These are phyloP conservation scores for Nannochloropsis gaditana DNA, from an alignment of 108 stramenopile genomes.

Conservation along the genomic window DNA sequence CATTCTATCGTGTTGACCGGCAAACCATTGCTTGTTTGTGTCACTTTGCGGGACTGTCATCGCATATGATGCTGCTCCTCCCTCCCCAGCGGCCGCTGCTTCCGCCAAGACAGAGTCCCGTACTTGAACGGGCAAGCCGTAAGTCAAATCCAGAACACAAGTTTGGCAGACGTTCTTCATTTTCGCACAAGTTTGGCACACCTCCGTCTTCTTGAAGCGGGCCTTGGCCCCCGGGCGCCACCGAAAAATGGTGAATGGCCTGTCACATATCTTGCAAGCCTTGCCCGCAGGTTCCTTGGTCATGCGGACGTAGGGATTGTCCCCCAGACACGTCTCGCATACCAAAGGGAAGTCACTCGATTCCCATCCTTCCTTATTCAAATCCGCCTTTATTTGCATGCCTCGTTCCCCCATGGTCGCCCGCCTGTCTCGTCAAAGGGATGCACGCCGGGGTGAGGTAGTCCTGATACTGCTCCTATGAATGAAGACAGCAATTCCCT, in stretches of 20 bases:
- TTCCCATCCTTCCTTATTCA: slow-evolving; percentile 62
- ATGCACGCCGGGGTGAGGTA: too few species aligned
- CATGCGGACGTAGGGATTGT: slow-evolving; percentile 98
- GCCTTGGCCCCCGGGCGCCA: slow-evolving; percentile 95
- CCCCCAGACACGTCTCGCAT: slow-evolving; percentile 98
- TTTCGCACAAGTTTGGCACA: slow-evolving; percentile 89
- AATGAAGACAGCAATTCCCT: too few species aligned
- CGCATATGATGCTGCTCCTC: slow-evolving; percentile 61
- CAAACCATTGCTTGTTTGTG: slow-evolving; percentile 69
- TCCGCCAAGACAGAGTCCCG: slow-evolving; percentile 73
- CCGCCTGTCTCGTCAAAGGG: background rate
- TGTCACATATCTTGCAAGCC: slow-evolving; percentile 91
- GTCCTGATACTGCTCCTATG: too few species aligned
- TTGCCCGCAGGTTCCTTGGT: slow-evolving; percentile 82
- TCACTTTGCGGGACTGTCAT: slow-evolving; percentile 72
- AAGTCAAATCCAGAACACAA: slow-evolving; percentile 95
- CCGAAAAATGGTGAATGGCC: slow-evolving; percentile 89
- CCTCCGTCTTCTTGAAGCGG: slow-evolving; percentile 86
- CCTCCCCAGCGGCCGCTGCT: slow-evolving; percentile 14
- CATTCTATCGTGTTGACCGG: slow-evolving; percentile 21
- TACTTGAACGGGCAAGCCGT: slow-evolving; percentile 81
- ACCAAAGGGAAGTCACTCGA: slow-evolving; percentile 92
- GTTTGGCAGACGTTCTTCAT: slow-evolving; percentile 98
- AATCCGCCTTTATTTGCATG: slow-evolving; percentile 38
- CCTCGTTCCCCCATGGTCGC: slow-evolving; percentile 50